Evolutionary conservation across 2,329 filamentous ascomycete genomes (phyloP), one percentile per base, ranked within the genome.

Genomic region (Botrytis medusae): DNA sequence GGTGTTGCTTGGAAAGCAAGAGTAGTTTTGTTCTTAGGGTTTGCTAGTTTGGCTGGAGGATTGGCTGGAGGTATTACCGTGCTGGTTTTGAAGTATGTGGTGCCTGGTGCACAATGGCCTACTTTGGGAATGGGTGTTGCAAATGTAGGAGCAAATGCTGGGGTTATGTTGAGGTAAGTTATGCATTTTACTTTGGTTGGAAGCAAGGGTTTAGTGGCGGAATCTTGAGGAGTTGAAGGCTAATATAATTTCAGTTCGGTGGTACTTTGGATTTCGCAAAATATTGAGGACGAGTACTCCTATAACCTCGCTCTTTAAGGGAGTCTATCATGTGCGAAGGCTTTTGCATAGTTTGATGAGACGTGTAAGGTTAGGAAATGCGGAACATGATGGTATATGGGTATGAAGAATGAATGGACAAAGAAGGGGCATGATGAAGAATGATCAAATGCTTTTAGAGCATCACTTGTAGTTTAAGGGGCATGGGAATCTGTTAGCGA

Each of bases 281-380:
- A 92, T 79, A 91, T 92, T 88, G 90, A 92, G 84, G 90, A 91
- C 79, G 90, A 92, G 82, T 92, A 91, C 78, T 87, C 89, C 64
- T 92, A 92, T 82, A 91, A 91, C 81, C 82, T 92, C 77, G 86
- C 89, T 74, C 84, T 92, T 75, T 90, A 74, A 77, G 70, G 22
- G 10, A 57, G 20, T 12, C 29, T 29, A 51, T 29, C 40, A 14
- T 25, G 10, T 37, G 34, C 18, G 1, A 63, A 25, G 46, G 44
- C 48, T 57, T 59, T 57, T 51, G 44, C n/a, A 25, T 32, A 48
- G n/a, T 25, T 59, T 71, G 69, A 37, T 46, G 42, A 42, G 73
- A 44, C 29, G 42, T 40, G 46, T 60, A 51, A 32, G 59, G 34
- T 51, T n/a, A 63, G 16, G 34, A 57, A 25, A 68, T 20, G 71